Percentiles rank a stretch among this genome's conserved stretches.
Conservation (phyloP, 2,329 filamentous ascomycete species). For the Stagonosporopsis chrysanthemi region DNA sequence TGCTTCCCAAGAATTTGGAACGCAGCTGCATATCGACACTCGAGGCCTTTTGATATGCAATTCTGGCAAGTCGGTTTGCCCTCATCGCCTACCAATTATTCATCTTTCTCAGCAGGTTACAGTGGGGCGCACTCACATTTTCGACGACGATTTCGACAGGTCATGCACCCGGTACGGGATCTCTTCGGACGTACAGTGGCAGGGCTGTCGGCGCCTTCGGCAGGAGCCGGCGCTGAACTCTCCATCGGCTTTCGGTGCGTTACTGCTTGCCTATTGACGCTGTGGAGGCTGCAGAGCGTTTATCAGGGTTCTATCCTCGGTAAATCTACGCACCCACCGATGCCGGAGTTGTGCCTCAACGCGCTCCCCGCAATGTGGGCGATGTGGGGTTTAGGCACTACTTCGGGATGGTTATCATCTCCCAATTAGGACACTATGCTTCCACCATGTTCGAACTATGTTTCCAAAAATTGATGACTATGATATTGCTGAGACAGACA, state of each 20-base stretch:
- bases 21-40: constrained; percentile 59
- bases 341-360: not conserved
- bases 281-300: constrained; percentile 2
- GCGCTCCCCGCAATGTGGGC: not conserved
- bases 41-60: constrained; percentile 56
- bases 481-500: not conserved
- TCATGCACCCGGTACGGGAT: constrained; percentile 57
- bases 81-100: constrained; percentile 57
- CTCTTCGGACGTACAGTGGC: constrained; percentile 21
- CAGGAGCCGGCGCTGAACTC: constrained; percentile 6
- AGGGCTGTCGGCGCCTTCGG: constrained; percentile 15
- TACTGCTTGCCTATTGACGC: not conserved
- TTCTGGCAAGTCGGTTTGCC: constrained; percentile 59
- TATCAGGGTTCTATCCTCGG: constrained; percentile 20
- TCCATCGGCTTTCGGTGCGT: constrained; percentile 19
- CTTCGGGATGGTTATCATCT: constrained; percentile 53
- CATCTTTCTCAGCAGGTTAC: not conserved
- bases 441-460: not conserved
- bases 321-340: constrained; percentile 27
- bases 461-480: not conserved
- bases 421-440: not conserved
- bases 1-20: constrained; percentile 61
- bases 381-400: constrained; percentile 16
- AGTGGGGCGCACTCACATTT: constrained; percentile 53
- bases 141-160: constrained; percentile 58